A percentile compares a stretch with the other conserved stretches of the same genome.
These are phyloP conservation scores for Saccharomyces kudriavzevii DNA, from an alignment of 805 yeast genomes.

Conservation along the genomic window DNA sequence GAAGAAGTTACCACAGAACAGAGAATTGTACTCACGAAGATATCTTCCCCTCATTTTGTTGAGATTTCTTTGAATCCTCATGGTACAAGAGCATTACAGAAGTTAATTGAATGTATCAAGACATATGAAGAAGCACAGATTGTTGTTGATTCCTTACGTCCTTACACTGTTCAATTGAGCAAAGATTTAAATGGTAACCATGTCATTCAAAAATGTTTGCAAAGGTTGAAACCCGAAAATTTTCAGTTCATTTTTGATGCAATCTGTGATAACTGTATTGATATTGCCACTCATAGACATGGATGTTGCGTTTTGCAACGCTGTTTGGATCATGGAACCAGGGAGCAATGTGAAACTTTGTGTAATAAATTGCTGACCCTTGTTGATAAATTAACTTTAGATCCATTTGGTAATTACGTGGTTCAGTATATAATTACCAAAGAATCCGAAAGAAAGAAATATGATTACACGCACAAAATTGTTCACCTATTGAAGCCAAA, in stretches of 20 bases:
- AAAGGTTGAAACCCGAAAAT: constrained; percentile 55
- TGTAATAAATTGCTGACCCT: constrained; percentile 59
- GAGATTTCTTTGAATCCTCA: constrained; percentile 86
- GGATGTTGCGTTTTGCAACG: constrained; percentile 97
- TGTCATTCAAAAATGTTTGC: constrained; percentile 87
- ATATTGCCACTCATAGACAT: constrained; percentile 89
- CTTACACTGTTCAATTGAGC: constrained; percentile 70
- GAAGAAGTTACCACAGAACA: constrained; percentile 68
- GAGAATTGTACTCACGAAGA: constrained; percentile 57
- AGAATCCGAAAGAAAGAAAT: constrained; percentile 27
- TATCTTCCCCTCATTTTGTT: constrained; percentile 66
- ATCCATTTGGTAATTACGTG: constrained; percentile 95
- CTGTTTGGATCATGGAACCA: constrained; percentile 82
- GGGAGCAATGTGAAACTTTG: constrained; percentile 58
- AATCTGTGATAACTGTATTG: constrained; percentile 61
- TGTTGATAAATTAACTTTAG: constrained; percentile 65
- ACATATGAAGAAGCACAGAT: constrained; percentile 65
- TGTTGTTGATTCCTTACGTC: constrained; percentile 49
- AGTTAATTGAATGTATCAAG: constrained; percentile 72
- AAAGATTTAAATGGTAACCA: constrained; percentile 94
- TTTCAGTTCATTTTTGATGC: constrained; percentile 87
- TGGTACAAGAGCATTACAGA: constrained; percentile 93
- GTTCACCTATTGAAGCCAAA: constrained; percentile 30
- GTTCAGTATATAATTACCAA: constrained; percentile 78
- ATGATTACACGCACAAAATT: constrained; percentile 28